Conservation (phyloP, 345 rosid genomes). For the Linum tenue region DNA sequence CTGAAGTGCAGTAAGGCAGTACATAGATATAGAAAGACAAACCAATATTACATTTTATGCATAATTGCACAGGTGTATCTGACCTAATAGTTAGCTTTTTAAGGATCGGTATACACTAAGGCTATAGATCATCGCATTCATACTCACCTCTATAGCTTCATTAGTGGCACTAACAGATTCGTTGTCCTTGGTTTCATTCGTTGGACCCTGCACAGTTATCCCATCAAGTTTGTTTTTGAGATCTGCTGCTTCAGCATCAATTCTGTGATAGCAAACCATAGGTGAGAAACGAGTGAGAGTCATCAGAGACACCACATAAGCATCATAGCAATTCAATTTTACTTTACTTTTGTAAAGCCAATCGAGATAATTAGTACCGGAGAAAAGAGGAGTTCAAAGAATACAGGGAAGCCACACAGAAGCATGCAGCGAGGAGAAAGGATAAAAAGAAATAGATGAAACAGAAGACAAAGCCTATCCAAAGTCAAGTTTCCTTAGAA, state of each 20-base stretch:
- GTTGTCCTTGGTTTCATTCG: conserved; percentile 37
- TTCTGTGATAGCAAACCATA: conserved; percentile 36
- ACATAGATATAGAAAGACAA: not conserved
- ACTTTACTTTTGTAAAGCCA: not conserved
- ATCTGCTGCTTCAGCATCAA: conserved; percentile 62
- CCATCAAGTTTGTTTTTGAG: conserved; percentile 60
- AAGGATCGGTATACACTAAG: not conserved
- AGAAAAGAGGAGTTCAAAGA: not conserved
- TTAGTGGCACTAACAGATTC: conserved; percentile 35
- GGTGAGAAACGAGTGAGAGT: conserved; percentile 3
- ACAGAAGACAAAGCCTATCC: no score
- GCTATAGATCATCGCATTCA: not conserved
- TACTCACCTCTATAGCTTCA: conserved; percentile 55
- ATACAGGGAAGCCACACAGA: no score
- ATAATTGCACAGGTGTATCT: no score
- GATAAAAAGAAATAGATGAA: no score
- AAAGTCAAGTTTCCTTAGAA: no score
- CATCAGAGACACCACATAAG: not conserved
- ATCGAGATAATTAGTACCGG: not conserved
- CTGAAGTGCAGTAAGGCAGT: not conserved
- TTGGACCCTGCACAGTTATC: conserved; percentile 28
- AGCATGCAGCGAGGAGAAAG: no score
- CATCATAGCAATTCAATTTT: not conserved
- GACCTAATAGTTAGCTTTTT: no score
- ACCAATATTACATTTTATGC: no score